Evolutionary conservation across 2,329 filamentous ascomycete species (phyloP), one percentile per base, ranked within the genome.

Genomic region (Parasarocladium wereldwijsianum): DNA sequence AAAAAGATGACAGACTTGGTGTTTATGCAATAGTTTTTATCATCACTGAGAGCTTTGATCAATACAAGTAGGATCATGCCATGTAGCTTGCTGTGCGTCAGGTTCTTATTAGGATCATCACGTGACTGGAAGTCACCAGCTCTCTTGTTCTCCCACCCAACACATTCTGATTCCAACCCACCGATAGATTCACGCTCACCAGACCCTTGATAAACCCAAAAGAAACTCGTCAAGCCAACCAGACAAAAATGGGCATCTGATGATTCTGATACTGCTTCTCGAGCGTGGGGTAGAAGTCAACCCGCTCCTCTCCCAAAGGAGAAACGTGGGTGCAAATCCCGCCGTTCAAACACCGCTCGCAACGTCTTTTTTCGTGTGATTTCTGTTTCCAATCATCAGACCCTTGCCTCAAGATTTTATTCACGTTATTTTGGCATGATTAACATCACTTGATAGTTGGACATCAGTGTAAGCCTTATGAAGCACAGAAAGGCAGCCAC

Each of bases 241-340:
- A 32, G 16, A n/a, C 12, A 26, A 11, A 21, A 26, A 22, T 24
- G 16, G 24, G 29, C 27, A 31, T 20, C 4, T 18, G 24, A 18
- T 4, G 5, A 27, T 19, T 10, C n/a, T n/a, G n/a, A n/a, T 16
- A 9, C 12, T 20, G 13, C 13, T 21, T 33, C 34, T 43, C 40
- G 40, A 34, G 34, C 39, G 39, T 43, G 35, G 39, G 40, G 40
- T 43, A 42, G 37, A 35, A 39, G 38, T 39, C 36, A 42, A 42
- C 40, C 40, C 32, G 38, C 40, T 42, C 36, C 39, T 34, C 40
- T 40, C 40, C 39, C 37, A 41, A 41, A 32, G 39, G 37, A 42
- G 40, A 42, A 36, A 41, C 34, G 34, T 33, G 39, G 39, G 39
- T 41, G 40, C 39, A 39, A 43, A 39, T 43, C 40, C 39, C 39